Evolutionary conservation across 495 filamentous ascomycete species (phyloP).

Genomic region (Penicillium ochrochloron): DNA sequence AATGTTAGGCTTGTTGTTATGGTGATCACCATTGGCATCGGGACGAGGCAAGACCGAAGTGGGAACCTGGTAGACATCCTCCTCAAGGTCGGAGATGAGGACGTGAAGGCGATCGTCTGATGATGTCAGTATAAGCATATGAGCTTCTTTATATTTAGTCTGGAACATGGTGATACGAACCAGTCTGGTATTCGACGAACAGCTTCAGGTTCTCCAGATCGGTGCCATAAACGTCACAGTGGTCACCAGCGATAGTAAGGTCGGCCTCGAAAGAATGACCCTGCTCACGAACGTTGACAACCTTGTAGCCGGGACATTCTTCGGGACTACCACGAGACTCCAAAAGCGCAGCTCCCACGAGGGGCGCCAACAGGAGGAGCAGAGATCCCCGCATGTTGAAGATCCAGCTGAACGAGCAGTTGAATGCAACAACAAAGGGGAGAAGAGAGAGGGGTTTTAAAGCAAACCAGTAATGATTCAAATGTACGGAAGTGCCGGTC

Average conservation of each 20-base stretch:
- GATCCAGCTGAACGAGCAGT: slow-evolving; percentile 11
- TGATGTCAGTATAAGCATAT: background rate
- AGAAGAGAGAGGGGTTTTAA: slow-evolving; percentile 1
- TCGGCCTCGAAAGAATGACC: slow-evolving; percentile 55
- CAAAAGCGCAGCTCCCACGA: slow-evolving; percentile 41
- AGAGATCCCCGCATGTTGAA: slow-evolving; percentile 35
- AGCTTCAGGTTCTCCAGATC: slow-evolving; percentile 70
- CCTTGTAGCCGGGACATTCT: slow-evolving; percentile 74
- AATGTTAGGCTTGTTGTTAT: slow-evolving; percentile 39
- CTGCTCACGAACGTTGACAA: slow-evolving; percentile 62
- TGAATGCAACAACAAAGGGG: slow-evolving; percentile 21
- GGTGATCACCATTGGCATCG: slow-evolving; percentile 1
- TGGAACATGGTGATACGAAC: slow-evolving; percentile 47
- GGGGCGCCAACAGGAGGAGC: slow-evolving; percentile 33
- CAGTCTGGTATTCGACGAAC: slow-evolving; percentile 74
- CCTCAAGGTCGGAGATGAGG: slow-evolving; percentile 76
- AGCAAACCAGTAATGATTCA: slow-evolving; percentile 8
- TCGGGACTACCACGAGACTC: slow-evolving; percentile 21
- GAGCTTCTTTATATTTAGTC: background rate
- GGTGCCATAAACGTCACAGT: slow-evolving; percentile 73
- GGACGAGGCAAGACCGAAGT: slow-evolving; percentile 72
- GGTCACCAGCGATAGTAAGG: slow-evolving; percentile 65
- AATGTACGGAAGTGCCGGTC: background rate
- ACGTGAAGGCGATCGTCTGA: slow-evolving; percentile 79
- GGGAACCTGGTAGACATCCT: slow-evolving; percentile 79